Conservation (phyloP, 495 filamentous ascomycete species). For the Oleoguttula mirabilis region DNA sequence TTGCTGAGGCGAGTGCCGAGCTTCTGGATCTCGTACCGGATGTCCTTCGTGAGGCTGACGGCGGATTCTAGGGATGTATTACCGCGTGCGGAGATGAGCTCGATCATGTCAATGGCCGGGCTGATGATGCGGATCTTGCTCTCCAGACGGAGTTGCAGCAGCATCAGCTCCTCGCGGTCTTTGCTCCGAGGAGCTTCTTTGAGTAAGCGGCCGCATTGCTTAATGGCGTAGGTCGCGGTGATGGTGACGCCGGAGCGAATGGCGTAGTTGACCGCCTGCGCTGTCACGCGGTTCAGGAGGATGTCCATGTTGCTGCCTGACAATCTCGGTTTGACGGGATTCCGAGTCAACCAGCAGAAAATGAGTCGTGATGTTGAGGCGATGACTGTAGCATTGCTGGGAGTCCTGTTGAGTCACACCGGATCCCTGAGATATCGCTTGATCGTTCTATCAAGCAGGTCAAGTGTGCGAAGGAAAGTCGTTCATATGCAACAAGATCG, state of each 20-base stretch:
- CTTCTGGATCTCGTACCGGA: constrained; percentile 79
- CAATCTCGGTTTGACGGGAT: no score
- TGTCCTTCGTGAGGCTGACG: constrained; percentile 67
- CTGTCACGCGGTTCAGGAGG: constrained; percentile 59
- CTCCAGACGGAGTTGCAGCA: constrained; percentile 62
- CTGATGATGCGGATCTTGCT: constrained; percentile 86
- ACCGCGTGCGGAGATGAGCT: constrained; percentile 88
- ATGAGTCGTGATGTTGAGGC: no score
- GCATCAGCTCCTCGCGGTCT: constrained; percentile 55
- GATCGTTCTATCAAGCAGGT: no score
- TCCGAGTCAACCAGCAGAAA: no score
- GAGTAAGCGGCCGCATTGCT: constrained; percentile 66
- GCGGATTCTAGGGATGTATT: constrained; percentile 90
- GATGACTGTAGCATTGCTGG: no score
- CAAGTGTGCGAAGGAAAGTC: no score
- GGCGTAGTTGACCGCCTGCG: constrained; percentile 86
- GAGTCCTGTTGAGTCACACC: no score
- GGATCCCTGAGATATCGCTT: no score
- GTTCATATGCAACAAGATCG: no score
- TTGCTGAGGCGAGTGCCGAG: constrained; percentile 65
- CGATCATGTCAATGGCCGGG: constrained; percentile 86
- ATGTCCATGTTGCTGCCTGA: constrained; percentile 54
- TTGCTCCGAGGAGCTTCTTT: constrained; percentile 55
- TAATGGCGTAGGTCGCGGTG: constrained; percentile 74
- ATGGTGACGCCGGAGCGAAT: constrained; percentile 81